A percentile compares a stretch with the other conserved stretches of the same genome.
These are phyloP conservation scores for Mycena latifolia DNA, from an alignment of 768 basidiomycete species.

Conservation along the genomic window DNA sequence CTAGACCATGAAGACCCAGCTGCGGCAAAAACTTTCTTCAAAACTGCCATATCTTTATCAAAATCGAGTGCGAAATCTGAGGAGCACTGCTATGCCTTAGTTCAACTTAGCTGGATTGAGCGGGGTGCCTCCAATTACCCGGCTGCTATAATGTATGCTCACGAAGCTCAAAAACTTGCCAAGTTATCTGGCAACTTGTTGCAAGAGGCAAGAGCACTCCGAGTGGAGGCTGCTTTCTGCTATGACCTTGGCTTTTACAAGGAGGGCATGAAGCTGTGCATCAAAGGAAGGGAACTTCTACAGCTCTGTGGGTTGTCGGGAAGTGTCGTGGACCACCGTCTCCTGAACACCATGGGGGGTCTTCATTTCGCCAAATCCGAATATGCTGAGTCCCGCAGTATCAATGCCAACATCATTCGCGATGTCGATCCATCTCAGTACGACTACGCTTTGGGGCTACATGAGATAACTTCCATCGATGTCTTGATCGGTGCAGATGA, in stretches of 20 bases:
- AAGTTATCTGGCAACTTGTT: neutral
- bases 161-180: neutral
- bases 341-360: neutral
- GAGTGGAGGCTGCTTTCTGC: neutral
- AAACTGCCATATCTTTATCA: neutral
- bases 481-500: neutral
- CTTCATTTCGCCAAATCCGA: neutral
- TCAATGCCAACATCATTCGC: neutral
- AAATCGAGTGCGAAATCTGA: neutral
- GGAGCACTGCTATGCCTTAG: neutral
- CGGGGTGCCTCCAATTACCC: neutral
- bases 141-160: neutral
- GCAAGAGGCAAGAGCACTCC: neutral
- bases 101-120: neutral
- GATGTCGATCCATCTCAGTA: neutral
- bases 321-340: neutral
- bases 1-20: neutral
- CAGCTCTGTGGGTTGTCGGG: neutral
- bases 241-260: neutral
- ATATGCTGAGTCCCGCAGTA: neutral
- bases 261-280: neutral
- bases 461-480: neutral
- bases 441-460: neutral
- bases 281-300: neutral
- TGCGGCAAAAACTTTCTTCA: neutral